Percentiles rank a stretch among this genome's conserved stretches.
phyloP scores from a whole-genome alignment of 2,329 filamentous ascomycete genomes.

The Stemphylium vesicarium region DNA sequence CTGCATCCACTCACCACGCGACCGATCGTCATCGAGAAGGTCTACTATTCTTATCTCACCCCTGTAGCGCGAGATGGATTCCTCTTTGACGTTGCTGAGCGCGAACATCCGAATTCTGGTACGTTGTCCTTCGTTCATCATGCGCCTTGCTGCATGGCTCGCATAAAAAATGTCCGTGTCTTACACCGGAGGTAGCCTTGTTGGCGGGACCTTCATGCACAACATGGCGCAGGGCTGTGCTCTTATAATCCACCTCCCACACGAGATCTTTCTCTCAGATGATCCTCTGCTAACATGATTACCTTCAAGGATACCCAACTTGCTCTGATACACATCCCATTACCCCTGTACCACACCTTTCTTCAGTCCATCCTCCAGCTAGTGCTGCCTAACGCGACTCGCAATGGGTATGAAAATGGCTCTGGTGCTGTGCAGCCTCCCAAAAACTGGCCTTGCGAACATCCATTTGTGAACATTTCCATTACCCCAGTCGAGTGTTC shows the following conservation, averaged over 20 bases:
- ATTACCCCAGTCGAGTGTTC: constrained; percentile 93
- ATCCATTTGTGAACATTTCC: constrained; percentile 91
- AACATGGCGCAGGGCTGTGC: constrained; percentile 32
- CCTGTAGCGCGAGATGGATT: constrained; percentile 48
- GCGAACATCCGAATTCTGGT: constrained; percentile 59
- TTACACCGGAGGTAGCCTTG: constrained; percentile 34
- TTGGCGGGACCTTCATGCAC: constrained; percentile 35
- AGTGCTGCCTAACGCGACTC: constrained; percentile 68
- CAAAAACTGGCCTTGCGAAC: constrained; percentile 58
- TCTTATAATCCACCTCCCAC: constrained; percentile 43
- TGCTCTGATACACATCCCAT: constrained; percentile 87
- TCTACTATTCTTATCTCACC: constrained; percentile 41
- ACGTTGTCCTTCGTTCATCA: constrained; percentile 38
- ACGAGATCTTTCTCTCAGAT: constrained; percentile 25
- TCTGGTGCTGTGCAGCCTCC: constrained; percentile 43
- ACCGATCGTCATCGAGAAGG: constrained; percentile 30
- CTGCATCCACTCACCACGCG: constrained; percentile 36
- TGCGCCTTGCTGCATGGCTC: constrained; percentile 29
- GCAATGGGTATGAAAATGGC: constrained; percentile 32
- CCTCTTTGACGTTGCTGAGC: constrained; percentile 55
- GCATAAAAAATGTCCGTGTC: constrained; percentile 21
- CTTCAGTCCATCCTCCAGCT: constrained; percentile 87
- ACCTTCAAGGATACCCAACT: constrained; percentile 77
- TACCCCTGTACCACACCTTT: constrained; percentile 76
- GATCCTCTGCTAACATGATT: constrained; percentile 45